Evolutionary conservation across 768 basidiomycete species (phyloP), one percentile per base, ranked within the genome.

Genomic region (Serpula lacrymans): DNA sequence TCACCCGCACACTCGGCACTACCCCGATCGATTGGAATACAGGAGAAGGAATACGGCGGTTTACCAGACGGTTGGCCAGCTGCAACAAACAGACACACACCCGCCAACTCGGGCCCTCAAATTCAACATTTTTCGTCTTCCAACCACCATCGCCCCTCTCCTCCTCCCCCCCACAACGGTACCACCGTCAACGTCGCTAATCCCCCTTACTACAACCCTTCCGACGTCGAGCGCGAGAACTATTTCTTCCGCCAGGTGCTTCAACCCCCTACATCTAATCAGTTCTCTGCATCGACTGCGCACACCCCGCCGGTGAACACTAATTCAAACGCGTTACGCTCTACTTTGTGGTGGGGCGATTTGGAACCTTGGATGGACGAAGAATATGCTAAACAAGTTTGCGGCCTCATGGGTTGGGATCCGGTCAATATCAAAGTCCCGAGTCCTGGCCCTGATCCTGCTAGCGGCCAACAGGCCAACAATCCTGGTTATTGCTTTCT

Each of bases 311-410:
- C 60, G 46, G 43, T 57, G 32, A 57, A 59, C 44, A 21, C 52
- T 47, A 58, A 49, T 54, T 48, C 55, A 48, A 32, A 44, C 37
- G 28, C 67, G 25, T 61, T 71, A 34, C 75, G 76, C 58, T 75
- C 74, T 45, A 85, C 88, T 29, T 77, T 91, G 51, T 88, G 80
- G 74, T 88, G 93, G 80, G 80, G 82, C 49, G 86, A 89, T 54
- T 77, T 95, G 40, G 92, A 95, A 63, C 81, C 84, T 50, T 95
- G 92, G 92, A 94, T 95, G 93, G 90, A 94, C 67, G 89, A 92
- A 77, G 85, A 88, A 60, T 95, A 93, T 70, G 87, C 83, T 31
- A 84, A 86, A 63, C 86, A 90, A 59, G 88, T 92, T 54, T 89
- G 89, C 64, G 67, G 62, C 32, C 68, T 91, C 57, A 88, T 92